Percentiles rank a stretch among this genome's conserved stretches.
These are phyloP conservation scores for Panus rudis DNA, from an alignment of 768 basidiomycete species.

Conservation along the genomic window DNA sequence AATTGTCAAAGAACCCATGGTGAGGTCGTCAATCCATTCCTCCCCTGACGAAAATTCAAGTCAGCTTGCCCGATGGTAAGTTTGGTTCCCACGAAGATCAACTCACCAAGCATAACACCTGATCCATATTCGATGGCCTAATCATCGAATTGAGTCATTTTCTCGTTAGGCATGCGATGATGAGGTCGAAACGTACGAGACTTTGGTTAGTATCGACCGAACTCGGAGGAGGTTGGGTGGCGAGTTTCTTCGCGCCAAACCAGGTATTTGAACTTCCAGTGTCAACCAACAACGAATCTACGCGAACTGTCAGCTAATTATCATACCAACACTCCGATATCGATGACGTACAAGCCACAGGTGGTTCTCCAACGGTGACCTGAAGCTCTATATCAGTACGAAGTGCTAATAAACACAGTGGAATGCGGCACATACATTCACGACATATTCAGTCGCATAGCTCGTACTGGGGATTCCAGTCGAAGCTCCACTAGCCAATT, in stretches of 20 bases:
- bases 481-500: slow-evolving; percentile 2
- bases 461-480: slow-evolving; percentile 16
- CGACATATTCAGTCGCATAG: slow-evolving; percentile 18
- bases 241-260: slow-evolving; percentile 37
- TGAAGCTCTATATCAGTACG: neutral
- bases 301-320: neutral
- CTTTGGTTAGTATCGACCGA: neutral
- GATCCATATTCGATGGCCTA: slow-evolving; percentile 1
- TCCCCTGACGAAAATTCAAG: slow-evolving; percentile 14
- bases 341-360: slow-evolving; percentile 31
- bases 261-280: slow-evolving; percentile 51
- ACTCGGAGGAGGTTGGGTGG: neutral
- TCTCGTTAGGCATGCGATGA: neutral
- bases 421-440: slow-evolving; percentile 7
- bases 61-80: slow-evolving; percentile 23
- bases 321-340: neutral
- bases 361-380: slow-evolving; percentile 43
- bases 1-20: slow-evolving; percentile 25
- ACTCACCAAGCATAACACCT: neutral
- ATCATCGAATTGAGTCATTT: neutral
- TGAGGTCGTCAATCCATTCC: slow-evolving; percentile 32
- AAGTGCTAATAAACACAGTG: neutral
- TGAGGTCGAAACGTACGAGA: neutral
- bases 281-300: slow-evolving; percentile 46
- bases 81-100: slow-evolving; percentile 28